Evolutionary conservation across 768 basidiomycete genomes (phyloP).

Genomic region (Fibroporia radiculosa): DNA sequence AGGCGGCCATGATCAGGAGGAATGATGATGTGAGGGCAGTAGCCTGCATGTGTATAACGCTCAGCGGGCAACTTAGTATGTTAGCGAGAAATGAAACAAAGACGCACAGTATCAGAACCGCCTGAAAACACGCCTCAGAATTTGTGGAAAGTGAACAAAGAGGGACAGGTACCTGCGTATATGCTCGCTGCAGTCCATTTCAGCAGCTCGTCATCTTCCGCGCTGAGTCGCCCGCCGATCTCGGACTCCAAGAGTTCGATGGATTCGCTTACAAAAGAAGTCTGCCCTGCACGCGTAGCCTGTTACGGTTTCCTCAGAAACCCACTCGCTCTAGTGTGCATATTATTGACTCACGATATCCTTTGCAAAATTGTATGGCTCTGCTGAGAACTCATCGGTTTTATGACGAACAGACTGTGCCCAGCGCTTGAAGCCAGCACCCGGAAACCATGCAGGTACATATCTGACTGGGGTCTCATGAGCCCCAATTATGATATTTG

Average conservation of each 20-base stretch:
- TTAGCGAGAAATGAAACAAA: too few relatives aligned
- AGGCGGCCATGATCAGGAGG: constrained; percentile 21
- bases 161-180: constrained; percentile 4
- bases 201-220: constrained; percentile 5
- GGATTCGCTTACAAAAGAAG: background rate
- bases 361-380: constrained; percentile 9
- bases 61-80: background rate
- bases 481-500: background rate
- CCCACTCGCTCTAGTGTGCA: too few relatives aligned
- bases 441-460: constrained; percentile 17
- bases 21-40: background rate
- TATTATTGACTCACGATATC: constrained; percentile 3
- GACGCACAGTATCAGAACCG: constrained; percentile 9
- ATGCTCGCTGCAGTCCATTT: constrained; percentile 7
- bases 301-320: background rate
- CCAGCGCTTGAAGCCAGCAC: constrained; percentile 15
- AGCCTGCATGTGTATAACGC: background rate
- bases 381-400: constrained; percentile 1
- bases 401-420: constrained; percentile 3
- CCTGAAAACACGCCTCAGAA: too few relatives aligned
- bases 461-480: constrained; percentile 8
- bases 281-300: constrained; percentile 1
- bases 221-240: background rate
- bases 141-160: background rate
- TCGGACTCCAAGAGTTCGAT: background rate